Base-by-base conservation (phyloP, 768 basidiomycete genomes). In the Epithele typhae region DNA sequence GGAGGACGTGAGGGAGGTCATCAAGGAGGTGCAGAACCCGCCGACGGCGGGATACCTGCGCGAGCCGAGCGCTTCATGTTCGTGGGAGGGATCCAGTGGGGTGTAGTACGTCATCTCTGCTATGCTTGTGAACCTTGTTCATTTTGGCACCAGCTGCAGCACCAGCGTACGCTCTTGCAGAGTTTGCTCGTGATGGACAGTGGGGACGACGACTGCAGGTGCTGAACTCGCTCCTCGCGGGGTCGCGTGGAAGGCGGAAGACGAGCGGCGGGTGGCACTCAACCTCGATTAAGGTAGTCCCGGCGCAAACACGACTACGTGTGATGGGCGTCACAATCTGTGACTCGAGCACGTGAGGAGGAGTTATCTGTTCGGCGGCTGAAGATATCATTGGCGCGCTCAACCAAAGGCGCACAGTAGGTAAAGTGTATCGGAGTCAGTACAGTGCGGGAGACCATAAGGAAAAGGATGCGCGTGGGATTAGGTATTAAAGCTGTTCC, bases 211-310 rank as follows among this genome's bases (percentile, higher is more conserved):
- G 73, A 70, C n/a, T 39, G 40, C 22, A 84, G 34, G 80, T 95
- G 10, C 69, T 93, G 17, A 82, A 88, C 45, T 86, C 88, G 0
- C 68, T 96, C 37, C 70, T 84, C n/a, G n/a, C n/a, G 1, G 81
- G 89, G 0, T 82, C 89, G 6, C 82, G 84, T 21, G 90, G 90
- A n/a, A n/a, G n/a, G n/a, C n/a, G n/a, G n/a, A n/a, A n/a, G n/a
- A n/a, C n/a, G n/a, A n/a, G n/a, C n/a, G n/a, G n/a, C n/a, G 22
- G 65, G 71, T 95, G 1, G 66, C 91, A 49, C 68, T 94, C n/a
- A 92, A 91, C 58, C 60, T 95, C 51, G 93, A 95, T 62, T 79
- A n/a, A n/a, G n/a, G n/a, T n/a, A n/a, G n/a, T n/a, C n/a, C n/a
- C n/a, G n/a, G n/a, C n/a, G n/a, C n/a, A n/a, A n/a, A n/a, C n/a